These are phyloP conservation scores for Yamadazyma dendronema DNA, from an alignment of 1,139 yeast genomes.

Conservation along the genomic window DNA sequence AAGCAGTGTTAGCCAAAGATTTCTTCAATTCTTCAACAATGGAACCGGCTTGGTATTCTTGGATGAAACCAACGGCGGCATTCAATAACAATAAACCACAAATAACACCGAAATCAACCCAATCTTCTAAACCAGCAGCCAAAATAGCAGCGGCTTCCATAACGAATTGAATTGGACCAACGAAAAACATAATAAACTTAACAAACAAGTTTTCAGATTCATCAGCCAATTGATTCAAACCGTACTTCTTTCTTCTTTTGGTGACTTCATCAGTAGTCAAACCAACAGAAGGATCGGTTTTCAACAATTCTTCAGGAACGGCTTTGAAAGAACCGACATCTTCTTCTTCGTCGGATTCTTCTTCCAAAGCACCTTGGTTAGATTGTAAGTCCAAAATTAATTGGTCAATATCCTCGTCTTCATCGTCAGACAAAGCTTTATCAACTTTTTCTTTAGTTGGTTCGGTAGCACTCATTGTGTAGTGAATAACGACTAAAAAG, in stretches of 20 bases:
- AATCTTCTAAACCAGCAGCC: constrained; percentile 98
- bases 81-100: constrained; percentile 84
- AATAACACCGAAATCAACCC: constrained; percentile 99
- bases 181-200: constrained; percentile 89
- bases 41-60: constrained; percentile 97
- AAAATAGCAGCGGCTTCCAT: constrained; percentile 98
- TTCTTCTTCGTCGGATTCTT: constrained; percentile 55
- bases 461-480: constrained; percentile 47
- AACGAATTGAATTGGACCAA: constrained; percentile 98
- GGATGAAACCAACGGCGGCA: constrained; percentile 94
- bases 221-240: constrained; percentile 93
- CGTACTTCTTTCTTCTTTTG: constrained; percentile 90
- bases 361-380: constrained; percentile 48
- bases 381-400: constrained; percentile 89
- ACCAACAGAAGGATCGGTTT: constrained; percentile 84
- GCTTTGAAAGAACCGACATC: constrained; percentile 51
- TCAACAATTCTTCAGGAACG: constrained; percentile 86
- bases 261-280: constrained; percentile 76
- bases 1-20: constrained; percentile 86
- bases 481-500: constrained; percentile 6
- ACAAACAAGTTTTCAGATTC: constrained; percentile 80
- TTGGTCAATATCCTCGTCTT: constrained; percentile 85
- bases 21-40: constrained; percentile 94
- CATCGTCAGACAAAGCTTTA: constrained; percentile 57
- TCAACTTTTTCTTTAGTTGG: constrained; percentile 50